Conservation (phyloP, 1,139 yeast species). For the Debaryomyces robertsiae region DNA sequence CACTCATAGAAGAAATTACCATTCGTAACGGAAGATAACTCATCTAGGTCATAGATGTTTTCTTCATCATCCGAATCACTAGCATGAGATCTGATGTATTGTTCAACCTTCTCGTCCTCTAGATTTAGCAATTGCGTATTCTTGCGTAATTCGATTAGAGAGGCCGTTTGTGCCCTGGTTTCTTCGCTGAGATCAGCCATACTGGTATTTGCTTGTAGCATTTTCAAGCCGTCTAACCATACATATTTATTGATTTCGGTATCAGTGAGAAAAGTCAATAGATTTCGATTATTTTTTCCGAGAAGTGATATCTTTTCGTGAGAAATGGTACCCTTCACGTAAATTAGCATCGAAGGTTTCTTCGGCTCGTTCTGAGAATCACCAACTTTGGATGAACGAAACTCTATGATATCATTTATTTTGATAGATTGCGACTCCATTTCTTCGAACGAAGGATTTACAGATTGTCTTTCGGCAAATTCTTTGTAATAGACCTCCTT, state of each 20-base stretch:
- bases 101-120: conserved; percentile 24
- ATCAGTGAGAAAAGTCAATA: conserved; percentile 67
- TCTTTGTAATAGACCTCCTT: conserved; percentile 63
- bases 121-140: conserved; percentile 67
- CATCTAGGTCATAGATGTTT: conserved; percentile 46
- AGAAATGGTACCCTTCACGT: conserved; percentile 55
- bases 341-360: conserved; percentile 43
- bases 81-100: conserved; percentile 13
- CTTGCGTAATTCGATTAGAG: conserved; percentile 60
- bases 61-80: conserved; percentile 43
- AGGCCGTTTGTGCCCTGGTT: conserved; percentile 59
- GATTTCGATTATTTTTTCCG: conserved; percentile 41
- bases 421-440: conserved; percentile 38
- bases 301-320: conserved; percentile 56
- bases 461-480: conserved; percentile 48
- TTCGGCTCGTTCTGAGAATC: conserved; percentile 43
- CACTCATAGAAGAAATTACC: conserved; percentile 43
- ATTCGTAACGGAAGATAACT: conserved; percentile 40
- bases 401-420: conserved; percentile 40
- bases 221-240: conserved; percentile 80
- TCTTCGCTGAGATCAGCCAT: conserved; percentile 53
- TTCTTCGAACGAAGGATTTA: conserved; percentile 61
- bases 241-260: conserved; percentile 69
- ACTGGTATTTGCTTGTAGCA: conserved; percentile 47
- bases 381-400: conserved; percentile 48